Percentiles rank a stretch among this genome's conserved stretches.
Evolutionary conservation across 2,329 filamentous ascomycete species (phyloP).

Genomic region (Periconia sp.): DNA sequence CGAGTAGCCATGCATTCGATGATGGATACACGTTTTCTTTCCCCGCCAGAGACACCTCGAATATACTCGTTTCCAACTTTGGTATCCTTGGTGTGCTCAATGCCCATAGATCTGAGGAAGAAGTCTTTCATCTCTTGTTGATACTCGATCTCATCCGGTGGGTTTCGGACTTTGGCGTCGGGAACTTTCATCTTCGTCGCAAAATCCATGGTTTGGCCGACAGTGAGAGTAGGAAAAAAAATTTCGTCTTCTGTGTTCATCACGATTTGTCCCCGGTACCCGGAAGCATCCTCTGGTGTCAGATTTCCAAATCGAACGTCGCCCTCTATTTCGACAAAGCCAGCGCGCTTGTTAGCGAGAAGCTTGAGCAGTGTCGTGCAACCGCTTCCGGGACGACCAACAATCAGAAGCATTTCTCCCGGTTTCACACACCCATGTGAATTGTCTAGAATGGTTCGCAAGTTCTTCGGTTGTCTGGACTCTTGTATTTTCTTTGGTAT

Average conservation of each 20-base stretch:
- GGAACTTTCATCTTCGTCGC: conserved; percentile 61
- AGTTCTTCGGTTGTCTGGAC: conserved; percentile 8
- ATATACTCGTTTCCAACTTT: conserved; percentile 70
- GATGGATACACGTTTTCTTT: conserved; percentile 74
- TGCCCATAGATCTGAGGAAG: conserved; percentile 47
- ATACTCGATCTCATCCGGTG: conserved; percentile 48
- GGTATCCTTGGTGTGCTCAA: conserved; percentile 47
- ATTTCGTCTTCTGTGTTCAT: conserved; percentile 59
- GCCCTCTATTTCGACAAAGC: conserved; percentile 16
- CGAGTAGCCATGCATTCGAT: conserved; percentile 68
- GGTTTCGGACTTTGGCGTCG: conserved; percentile 37
- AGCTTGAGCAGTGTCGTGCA: conserved; percentile 62
- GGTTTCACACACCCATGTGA: conserved; percentile 64
- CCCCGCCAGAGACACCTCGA: conserved; percentile 70
- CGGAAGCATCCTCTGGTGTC: conserved; percentile 44
- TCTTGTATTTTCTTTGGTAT: conserved; percentile 15
- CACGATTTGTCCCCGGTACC: conserved; percentile 60
- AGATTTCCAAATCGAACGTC: conserved; percentile 57
- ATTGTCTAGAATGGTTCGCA: conserved; percentile 46
- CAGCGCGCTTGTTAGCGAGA: conserved; percentile 24
- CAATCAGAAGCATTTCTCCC: conserved; percentile 46
- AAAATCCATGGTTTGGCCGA: conserved; percentile 57
- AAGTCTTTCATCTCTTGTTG: conserved; percentile 55
- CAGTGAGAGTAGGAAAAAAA: conserved; percentile 55
- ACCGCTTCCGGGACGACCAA: conserved; percentile 52